Percentiles rank a stretch among this genome's conserved stretches.
Conservation (phyloP, 2,329 filamentous ascomycete genomes). For the Alternaria atra region DNA sequence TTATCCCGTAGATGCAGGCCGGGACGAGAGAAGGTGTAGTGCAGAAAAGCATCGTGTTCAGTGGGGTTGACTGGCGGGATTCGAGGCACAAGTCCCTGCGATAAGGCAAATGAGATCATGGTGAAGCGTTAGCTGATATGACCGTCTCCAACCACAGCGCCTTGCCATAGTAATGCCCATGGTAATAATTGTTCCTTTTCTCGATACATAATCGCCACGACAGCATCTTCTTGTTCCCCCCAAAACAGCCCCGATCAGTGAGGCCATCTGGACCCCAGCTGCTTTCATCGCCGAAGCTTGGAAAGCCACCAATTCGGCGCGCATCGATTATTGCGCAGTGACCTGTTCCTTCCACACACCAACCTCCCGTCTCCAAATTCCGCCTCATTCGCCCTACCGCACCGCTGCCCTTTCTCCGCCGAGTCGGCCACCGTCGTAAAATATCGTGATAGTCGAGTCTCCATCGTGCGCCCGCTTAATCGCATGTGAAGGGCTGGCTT, state of each 20-base stretch:
- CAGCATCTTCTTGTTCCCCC: background rate
- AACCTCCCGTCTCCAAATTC: constrained; percentile 22
- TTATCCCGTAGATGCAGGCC: constrained; percentile 14
- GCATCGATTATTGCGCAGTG: constrained; percentile 23
- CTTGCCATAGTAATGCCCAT: background rate
- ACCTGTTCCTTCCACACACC: constrained; percentile 31
- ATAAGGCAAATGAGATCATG: constrained; percentile 16
- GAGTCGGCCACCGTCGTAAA: background rate
- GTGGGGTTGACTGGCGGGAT: constrained; percentile 14
- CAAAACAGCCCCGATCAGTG: background rate
- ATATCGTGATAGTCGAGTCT: constrained; percentile 7
- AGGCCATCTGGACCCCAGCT: background rate
- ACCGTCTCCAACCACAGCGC: background rate
- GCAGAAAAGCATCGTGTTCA: constrained; percentile 9
- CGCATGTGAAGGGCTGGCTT: constrained; percentile 27
- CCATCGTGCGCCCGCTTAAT: constrained; percentile 6
- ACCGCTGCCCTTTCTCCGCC: constrained; percentile 16
- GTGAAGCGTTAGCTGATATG: constrained; percentile 1
- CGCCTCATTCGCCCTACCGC: constrained; percentile 15
- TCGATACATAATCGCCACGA: background rate
- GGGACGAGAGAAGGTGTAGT: constrained; percentile 9
- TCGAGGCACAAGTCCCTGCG: constrained; percentile 1
- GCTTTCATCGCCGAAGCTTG: background rate
- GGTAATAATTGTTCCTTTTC: background rate
- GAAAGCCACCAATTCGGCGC: constrained; percentile 18